These are phyloP conservation scores for Diaporthe longicolla DNA, from an alignment of 2,329 filamentous ascomycete species.

Conservation along the genomic window DNA sequence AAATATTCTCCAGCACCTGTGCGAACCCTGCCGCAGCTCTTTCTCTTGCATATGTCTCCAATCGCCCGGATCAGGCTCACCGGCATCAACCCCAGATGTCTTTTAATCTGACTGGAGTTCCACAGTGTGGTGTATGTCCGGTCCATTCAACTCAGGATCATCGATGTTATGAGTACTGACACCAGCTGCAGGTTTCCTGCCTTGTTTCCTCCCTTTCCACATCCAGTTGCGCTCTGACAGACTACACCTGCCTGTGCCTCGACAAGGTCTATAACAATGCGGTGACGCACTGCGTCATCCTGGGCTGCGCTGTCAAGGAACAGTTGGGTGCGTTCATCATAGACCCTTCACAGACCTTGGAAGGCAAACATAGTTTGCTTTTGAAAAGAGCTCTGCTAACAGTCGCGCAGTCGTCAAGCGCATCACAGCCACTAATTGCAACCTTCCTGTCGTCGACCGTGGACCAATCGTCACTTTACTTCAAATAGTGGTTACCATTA, in stretches of 20 bases:
- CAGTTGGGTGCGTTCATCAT: slow-evolving; percentile 17
- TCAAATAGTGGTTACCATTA: slow-evolving; percentile 27
- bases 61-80: neutral
- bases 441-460: slow-evolving; percentile 25
- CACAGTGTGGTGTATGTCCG: slow-evolving; percentile 25
- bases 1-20: neutral
- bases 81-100: slow-evolving; percentile 17
- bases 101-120: slow-evolving; percentile 29
- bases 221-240: slow-evolving; percentile 6
- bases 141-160: neutral
- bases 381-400: neutral
- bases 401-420: neutral
- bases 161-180: neutral
- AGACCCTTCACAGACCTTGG: neutral
- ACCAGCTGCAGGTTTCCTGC: neutral
- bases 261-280: slow-evolving; percentile 8
- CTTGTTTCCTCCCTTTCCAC: slow-evolving; percentile 10
- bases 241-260: slow-evolving; percentile 31
- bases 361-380: no score
- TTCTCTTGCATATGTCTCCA: neutral
- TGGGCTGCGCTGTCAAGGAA: slow-evolving; percentile 16
- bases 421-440: slow-evolving; percentile 27
- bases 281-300: slow-evolving; percentile 22
- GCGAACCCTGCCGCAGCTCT: neutral
- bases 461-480: slow-evolving; percentile 19